Conservation (phyloP, 1,284 basidiomycete species). For the Prillingera fragicola region DNA sequence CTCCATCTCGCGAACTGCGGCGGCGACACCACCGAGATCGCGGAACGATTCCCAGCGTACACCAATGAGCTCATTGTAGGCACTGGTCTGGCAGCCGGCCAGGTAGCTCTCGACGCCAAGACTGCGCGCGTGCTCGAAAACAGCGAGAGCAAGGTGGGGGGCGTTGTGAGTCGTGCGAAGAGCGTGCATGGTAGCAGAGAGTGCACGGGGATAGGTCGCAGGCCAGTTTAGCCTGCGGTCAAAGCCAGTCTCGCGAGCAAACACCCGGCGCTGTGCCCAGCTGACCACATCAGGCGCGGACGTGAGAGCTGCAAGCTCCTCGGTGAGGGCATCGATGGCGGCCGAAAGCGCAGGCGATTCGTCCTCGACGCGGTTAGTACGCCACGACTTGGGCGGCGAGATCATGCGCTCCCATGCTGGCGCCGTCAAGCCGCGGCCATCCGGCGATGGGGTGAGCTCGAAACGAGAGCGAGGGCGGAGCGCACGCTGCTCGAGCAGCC, state of each 20-base stretch:
- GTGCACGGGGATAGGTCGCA: constrained; percentile 61
- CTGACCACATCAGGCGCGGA: constrained; percentile 67
- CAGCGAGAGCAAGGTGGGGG: constrained; percentile 72
- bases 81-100: constrained; percentile 74
- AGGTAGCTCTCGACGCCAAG: constrained; percentile 72
- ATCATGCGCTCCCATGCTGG: too few species aligned
- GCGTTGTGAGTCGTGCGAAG: constrained; percentile 70
- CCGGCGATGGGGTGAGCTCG: too few species aligned
- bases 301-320: constrained; percentile 64
- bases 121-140: constrained; percentile 70
- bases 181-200: constrained; percentile 66
- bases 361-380: constrained; percentile 19
- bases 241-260: constrained; percentile 37
- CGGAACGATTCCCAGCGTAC: constrained; percentile 75
- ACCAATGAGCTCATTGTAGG: constrained; percentile 76
- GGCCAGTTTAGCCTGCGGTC: constrained; percentile 49
- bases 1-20: constrained; percentile 71
- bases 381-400: too few species aligned
- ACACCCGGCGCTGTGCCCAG: constrained; percentile 69
- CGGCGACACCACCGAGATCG: constrained; percentile 66
- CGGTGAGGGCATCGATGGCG: constrained; percentile 63
- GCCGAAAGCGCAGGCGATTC: constrained; percentile 23
- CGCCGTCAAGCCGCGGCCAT: too few species aligned
- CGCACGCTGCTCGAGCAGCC: constrained; percentile 11
- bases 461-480: too few species aligned